phyloP scores from a whole-genome alignment of 805 yeast species.

The Zygoascus tannicola region DNA sequence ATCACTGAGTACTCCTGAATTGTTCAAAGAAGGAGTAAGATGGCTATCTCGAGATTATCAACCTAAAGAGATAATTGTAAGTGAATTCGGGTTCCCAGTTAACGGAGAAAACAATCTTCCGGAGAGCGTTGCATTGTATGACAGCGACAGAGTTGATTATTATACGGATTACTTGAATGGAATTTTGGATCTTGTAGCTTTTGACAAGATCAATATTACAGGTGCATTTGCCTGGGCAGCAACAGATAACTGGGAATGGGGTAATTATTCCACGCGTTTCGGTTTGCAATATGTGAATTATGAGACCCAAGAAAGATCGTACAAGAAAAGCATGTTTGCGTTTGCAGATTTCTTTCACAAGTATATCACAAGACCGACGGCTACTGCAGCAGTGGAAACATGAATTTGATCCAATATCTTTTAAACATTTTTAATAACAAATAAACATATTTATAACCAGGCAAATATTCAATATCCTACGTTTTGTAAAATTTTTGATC shows the following conservation, averaged over 20 bases:
- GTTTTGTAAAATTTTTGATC: too few species aligned
- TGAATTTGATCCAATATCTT: too few species aligned
- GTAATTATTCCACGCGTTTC: conserved; percentile 9
- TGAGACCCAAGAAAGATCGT: conserved; percentile 7
- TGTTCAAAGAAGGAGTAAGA: conserved; percentile 9
- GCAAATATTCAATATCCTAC: too few species aligned
- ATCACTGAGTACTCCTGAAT: conserved; percentile 18
- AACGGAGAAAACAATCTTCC: conserved; percentile 24
- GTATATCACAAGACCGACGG: too few species aligned
- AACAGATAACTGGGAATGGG: conserved; percentile 30
- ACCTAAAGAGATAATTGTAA: conserved; percentile 21
- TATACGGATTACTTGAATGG: conserved; percentile 24
- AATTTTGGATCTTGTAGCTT: conserved; percentile 18
- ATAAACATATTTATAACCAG: too few species aligned
- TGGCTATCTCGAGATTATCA: conserved; percentile 18
- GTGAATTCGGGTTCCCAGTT: conserved; percentile 29
- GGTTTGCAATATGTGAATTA: conserved; percentile 14
- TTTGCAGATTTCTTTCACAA: conserved; percentile 12
- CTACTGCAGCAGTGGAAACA: too few species aligned
- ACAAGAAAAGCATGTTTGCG: conserved; percentile 13
- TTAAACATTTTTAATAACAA: too few species aligned
- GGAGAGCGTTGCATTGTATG: conserved; percentile 22
- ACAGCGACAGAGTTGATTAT: conserved; percentile 25
- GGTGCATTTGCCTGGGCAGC: conserved; percentile 29
- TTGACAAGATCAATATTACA: conserved; percentile 23